Evolutionary conservation across 768 basidiomycete genomes (phyloP).

Genomic region (Mrakia blollopis): DNA sequence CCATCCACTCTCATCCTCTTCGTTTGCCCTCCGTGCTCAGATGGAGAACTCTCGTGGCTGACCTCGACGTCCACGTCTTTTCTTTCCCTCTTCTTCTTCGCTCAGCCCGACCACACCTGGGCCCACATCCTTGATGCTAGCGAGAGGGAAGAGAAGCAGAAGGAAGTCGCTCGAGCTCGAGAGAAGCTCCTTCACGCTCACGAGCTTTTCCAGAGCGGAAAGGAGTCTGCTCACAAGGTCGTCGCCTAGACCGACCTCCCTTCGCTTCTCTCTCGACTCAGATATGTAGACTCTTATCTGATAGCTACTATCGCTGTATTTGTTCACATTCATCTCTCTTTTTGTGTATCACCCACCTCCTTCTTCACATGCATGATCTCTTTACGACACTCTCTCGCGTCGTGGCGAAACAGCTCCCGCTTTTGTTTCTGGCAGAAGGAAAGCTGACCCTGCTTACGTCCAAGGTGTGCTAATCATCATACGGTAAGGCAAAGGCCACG

Average conservation of each 20-base stretch:
- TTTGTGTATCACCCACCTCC: too few relatives aligned
- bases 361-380: too few relatives aligned
- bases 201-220: not conserved
- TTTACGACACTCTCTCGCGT: too few relatives aligned
- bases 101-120: constrained; percentile 17
- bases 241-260: not conserved
- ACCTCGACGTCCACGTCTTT: not conserved
- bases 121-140: constrained; percentile 14
- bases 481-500: too few relatives aligned
- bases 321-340: too few relatives aligned
- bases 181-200: constrained; percentile 14
- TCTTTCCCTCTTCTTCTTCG: not conserved
- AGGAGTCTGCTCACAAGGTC: not conserved
- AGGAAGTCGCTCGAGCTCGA: not conserved
- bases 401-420: too few relatives aligned
- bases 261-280: not conserved
- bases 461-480: too few relatives aligned
- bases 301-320: too few relatives aligned
- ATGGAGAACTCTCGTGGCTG: not conserved
- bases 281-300: too few relatives aligned
- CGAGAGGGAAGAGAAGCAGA: constrained; percentile 8
- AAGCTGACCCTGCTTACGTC: too few relatives aligned
- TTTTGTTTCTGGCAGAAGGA: too few relatives aligned
- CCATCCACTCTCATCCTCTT: not conserved
- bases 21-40: not conserved